Evolutionary conservation across 148 eudicot species (phyloP).

Genomic region (Diospyros lotus): DNA sequence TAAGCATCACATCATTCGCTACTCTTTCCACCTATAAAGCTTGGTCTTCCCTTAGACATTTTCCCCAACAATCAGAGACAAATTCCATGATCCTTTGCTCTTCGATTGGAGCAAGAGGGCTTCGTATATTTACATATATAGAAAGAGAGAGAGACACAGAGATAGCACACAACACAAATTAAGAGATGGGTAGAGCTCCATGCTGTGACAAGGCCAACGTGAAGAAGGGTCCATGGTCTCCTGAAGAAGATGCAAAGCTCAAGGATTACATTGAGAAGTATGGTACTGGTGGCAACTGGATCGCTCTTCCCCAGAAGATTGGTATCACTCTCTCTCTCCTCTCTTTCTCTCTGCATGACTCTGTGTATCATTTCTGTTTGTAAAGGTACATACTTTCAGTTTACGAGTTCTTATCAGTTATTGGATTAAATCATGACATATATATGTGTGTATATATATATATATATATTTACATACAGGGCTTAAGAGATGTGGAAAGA

Average conservation of each 20-base stretch:
- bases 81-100: conserved; percentile 1
- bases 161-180: neutral
- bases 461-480: conserved; percentile 30
- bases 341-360: neutral
- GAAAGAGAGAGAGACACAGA: conserved; percentile 22
- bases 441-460: neutral
- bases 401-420: neutral
- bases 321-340: conserved; percentile 31
- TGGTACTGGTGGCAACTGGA: conserved; percentile 88
- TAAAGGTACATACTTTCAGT: neutral
- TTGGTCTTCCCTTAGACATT: conserved; percentile 42
- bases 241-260: conserved; percentile 88
- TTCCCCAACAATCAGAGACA: conserved; percentile 22
- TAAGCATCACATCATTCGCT: conserved; percentile 29
- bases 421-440: neutral
- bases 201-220: conserved; percentile 88
- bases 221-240: conserved; percentile 90
- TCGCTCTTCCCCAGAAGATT: conserved; percentile 88
- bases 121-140: neutral
- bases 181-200: conserved; percentile 79
- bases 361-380: neutral
- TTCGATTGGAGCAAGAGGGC: neutral
- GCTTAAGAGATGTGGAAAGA: conserved; percentile 92
- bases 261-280: conserved; percentile 69
- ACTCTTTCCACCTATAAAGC: conserved; percentile 58